These are phyloP conservation scores for Fraxinus albicans DNA, from an alignment of 305 asterid genomes.

Conservation along the genomic window DNA sequence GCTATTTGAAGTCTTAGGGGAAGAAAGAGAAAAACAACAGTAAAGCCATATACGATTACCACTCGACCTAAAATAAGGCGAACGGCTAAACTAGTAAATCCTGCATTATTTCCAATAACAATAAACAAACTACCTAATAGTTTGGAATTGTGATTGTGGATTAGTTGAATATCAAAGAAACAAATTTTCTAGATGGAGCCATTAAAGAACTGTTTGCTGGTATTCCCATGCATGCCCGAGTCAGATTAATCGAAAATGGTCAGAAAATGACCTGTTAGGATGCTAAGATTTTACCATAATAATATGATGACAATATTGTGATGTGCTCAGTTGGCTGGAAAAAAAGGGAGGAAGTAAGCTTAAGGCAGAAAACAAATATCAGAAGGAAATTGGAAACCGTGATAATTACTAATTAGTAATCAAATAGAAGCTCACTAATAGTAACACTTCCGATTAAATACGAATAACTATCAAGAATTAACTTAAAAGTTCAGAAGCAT, in stretches of 20 bases:
- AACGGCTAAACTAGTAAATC: not conserved
- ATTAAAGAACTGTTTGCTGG: not conserved
- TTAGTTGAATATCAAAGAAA: not conserved
- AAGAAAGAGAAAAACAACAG: not conserved
- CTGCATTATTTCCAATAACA: not conserved
- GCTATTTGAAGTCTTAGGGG: not conserved
- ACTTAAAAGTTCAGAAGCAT: not conserved
- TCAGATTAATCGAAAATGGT: not conserved
- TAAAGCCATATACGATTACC: not conserved
- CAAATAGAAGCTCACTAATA: not conserved
- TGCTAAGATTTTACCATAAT: slow-evolving; percentile 57
- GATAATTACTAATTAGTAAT: not conserved
- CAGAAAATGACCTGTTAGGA: not conserved
- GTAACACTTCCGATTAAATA: not conserved
- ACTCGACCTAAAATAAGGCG: not conserved
- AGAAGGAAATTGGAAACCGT: not conserved
- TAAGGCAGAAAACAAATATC: not conserved
- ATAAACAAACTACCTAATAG: not conserved
- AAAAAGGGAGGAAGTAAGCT: slow-evolving; percentile 23
- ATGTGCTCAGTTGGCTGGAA: slow-evolving; percentile 80
- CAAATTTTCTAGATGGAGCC: not conserved
- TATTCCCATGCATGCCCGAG: not conserved
- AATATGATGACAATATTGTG: slow-evolving; percentile 52
- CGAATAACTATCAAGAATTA: not conserved
- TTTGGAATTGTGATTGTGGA: not conserved